Evolutionary conservation across 148 eudicot species (phyloP).

Genomic region (Rheum nobile): DNA sequence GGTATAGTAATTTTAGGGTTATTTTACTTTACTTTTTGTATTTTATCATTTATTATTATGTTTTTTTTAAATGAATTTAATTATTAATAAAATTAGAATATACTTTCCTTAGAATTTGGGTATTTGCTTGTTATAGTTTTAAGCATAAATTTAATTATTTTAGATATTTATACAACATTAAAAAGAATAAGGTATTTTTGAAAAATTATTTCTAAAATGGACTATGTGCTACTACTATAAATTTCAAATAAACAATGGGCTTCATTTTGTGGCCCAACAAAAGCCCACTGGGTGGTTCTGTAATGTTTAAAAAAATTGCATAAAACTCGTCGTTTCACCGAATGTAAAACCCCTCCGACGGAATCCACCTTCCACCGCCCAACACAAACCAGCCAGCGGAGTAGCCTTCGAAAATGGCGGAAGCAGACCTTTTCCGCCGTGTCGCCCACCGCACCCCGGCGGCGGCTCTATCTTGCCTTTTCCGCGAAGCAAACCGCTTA

Average conservation of each 20-base stretch:
- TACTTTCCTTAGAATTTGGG: no score
- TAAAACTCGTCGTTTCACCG: neutral
- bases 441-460: conserved; percentile 8
- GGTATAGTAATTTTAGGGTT: no score
- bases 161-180: no score
- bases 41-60: no score
- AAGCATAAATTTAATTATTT: no score
- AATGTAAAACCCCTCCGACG: neutral
- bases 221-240: no score
- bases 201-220: no score
- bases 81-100: no score
- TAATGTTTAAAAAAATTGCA: neutral
- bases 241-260: neutral
- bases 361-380: neutral
- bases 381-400: neutral
- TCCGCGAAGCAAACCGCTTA: conserved; percentile 4
- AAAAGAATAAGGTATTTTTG: no score
- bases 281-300: neutral
- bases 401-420: conserved; percentile 11
- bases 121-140: no score
- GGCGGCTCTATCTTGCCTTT: conserved; percentile 8
- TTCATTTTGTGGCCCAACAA: neutral
- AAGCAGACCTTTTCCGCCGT: conserved; percentile 19
- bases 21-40: no score
- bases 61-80: no score